Percentiles rank a stretch among this genome's conserved stretches.
phyloP scores from a whole-genome alignment of 75 land plant species.

The Picea glauca region DNA sequence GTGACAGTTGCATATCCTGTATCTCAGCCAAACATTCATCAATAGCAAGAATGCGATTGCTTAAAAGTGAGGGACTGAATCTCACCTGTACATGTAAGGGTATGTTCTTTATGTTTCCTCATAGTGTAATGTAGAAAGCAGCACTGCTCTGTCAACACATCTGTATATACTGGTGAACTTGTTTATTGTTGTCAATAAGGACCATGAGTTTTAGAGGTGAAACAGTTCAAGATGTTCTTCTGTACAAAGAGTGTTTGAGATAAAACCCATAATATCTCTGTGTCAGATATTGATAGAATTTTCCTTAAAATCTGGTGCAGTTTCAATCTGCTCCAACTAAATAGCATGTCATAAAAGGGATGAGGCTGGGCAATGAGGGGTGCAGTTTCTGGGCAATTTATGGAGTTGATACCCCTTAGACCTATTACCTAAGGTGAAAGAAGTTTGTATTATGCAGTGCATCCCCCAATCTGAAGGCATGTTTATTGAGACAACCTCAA shows the following conservation, averaged over 20 bases:
- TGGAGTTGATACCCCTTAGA: too few relatives aligned
- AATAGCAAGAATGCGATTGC: slow-evolving; percentile 19
- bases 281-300: neutral
- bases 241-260: slow-evolving; percentile 7
- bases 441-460: too few relatives aligned
- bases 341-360: too few relatives aligned
- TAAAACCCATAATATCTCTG: neutral
- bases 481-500: too few relatives aligned
- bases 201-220: neutral
- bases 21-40: slow-evolving; percentile 45
- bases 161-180: neutral
- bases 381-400: too few relatives aligned
- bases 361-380: too few relatives aligned
- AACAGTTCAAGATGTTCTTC: neutral
- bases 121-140: neutral
- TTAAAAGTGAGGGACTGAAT: neutral
- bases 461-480: too few relatives aligned
- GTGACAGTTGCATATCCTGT: slow-evolving; percentile 47
- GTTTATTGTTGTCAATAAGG: neutral
- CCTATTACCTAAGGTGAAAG: too few relatives aligned
- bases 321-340: neutral
- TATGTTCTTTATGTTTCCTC: too few relatives aligned
- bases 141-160: neutral
- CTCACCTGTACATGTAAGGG: neutral
- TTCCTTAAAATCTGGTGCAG: neutral